phyloP scores from a whole-genome alignment of 2,329 filamentous ascomycete genomes.

The Fusarium luffae region DNA sequence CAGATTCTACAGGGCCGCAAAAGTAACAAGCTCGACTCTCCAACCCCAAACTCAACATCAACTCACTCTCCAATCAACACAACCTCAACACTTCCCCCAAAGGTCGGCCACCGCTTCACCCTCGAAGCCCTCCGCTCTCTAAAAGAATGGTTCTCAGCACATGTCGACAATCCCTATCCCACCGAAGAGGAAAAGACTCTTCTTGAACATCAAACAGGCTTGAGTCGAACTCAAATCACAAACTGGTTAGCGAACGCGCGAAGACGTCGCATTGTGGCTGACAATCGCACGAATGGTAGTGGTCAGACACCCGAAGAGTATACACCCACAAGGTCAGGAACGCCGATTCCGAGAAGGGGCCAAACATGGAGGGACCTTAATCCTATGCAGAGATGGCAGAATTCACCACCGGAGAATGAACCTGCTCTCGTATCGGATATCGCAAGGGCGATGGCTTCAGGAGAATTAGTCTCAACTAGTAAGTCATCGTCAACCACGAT shows the following conservation, averaged over 20 bases:
- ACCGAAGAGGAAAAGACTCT: slow-evolving; percentile 82
- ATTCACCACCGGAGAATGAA: slow-evolving; percentile 51
- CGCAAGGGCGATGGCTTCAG: slow-evolving; percentile 44
- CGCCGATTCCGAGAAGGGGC: slow-evolving; percentile 48
- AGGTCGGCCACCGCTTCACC: slow-evolving; percentile 30
- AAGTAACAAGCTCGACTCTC: not conserved
- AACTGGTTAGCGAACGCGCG: slow-evolving; percentile 92
- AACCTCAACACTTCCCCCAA: slow-evolving; percentile 9
- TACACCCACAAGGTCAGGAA: slow-evolving; percentile 65
- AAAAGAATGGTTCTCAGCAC: slow-evolving; percentile 81
- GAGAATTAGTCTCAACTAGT: slow-evolving; percentile 13
- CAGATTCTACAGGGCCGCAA: not conserved
- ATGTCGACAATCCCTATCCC: slow-evolving; percentile 82
- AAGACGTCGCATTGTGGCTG: slow-evolving; percentile 73
- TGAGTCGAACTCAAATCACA: slow-evolving; percentile 81
- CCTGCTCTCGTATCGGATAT: slow-evolving; percentile 48
- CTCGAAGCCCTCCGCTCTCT: slow-evolving; percentile 58
- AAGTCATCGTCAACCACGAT: slow-evolving; percentile 45
- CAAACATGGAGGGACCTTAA: slow-evolving; percentile 39
- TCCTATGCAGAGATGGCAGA: slow-evolving; percentile 49
- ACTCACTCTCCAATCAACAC: not conserved
- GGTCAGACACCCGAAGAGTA: not conserved
- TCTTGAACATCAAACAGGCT: slow-evolving; percentile 77
- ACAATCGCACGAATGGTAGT: slow-evolving; percentile 37
- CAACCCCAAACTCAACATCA: not conserved